A percentile compares a stretch with the other conserved stretches of the same genome.
Evolutionary conservation across 345 rosid genomes (phyloP).

Genomic region (Gossypium anomalum): DNA sequence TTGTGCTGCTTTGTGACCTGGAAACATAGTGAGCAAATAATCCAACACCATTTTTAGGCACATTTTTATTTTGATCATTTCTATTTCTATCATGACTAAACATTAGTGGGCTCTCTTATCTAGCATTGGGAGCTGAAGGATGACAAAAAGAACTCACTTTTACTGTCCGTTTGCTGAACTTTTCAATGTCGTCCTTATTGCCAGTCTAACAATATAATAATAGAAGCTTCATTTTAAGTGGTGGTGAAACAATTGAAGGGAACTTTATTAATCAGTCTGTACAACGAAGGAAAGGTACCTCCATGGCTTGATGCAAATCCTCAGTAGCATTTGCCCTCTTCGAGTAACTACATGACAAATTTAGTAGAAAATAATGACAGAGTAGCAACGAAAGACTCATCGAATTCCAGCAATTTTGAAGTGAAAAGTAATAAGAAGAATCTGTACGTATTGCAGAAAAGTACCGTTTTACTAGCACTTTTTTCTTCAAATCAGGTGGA

Average conservation of each 20-base stretch:
- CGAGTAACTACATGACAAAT: constrained; percentile 49
- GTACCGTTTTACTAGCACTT: constrained; percentile 87
- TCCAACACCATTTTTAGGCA: neutral
- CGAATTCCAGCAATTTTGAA: neutral
- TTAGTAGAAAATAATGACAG: neutral
- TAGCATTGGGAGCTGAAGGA: neutral
- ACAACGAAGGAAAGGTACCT: constrained; percentile 29
- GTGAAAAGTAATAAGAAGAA: neutral
- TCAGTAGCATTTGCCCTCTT: constrained; percentile 79
- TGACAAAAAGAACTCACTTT: constrained; percentile 42
- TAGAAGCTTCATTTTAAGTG: neutral
- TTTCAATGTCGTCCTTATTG: constrained; percentile 84
- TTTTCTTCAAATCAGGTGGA: constrained; percentile 86
- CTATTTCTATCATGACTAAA: neutral
- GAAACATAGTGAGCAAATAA: constrained; percentile 17
- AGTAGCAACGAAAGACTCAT: neutral
- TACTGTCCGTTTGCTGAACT: constrained; percentile 86
- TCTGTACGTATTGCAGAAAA: neutral
- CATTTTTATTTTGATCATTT: neutral
- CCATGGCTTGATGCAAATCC: constrained; percentile 63
- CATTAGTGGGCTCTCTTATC: neutral
- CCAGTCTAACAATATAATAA: constrained; percentile 45
- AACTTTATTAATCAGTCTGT: neutral
- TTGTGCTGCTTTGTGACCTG: constrained; percentile 89
- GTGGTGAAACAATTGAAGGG: neutral